Evolutionary conservation across 148 eudicot genomes (phyloP).

Genomic region (Vaccinium vitisidaea): DNA sequence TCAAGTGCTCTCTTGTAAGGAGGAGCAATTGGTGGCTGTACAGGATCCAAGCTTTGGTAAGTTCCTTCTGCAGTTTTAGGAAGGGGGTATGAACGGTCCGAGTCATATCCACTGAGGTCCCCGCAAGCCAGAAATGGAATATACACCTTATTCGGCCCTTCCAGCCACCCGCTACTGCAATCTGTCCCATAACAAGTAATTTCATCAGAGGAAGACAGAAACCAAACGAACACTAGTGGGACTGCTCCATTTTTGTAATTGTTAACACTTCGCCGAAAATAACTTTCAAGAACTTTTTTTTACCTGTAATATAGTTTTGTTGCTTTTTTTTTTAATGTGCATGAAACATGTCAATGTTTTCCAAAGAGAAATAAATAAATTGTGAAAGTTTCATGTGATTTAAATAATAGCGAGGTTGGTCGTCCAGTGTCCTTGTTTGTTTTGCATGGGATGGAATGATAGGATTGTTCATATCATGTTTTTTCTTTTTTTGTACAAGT

Average conservation of each 20-base stretch:
- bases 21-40: conserved; percentile 97
- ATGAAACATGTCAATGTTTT: background rate
- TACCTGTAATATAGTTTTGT: background rate
- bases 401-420: too few relatives aligned
- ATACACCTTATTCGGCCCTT: conserved; percentile 77
- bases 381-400: background rate
- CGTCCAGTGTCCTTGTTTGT: too few relatives aligned
- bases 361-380: background rate
- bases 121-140: conserved; percentile 99
- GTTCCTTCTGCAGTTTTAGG: conserved; percentile 71
- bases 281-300: background rate
- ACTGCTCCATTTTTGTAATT: background rate
- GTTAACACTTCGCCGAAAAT: background rate
- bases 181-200: conserved; percentile 38
- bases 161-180: conserved; percentile 96
- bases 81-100: conserved; percentile 92
- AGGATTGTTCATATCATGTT: too few relatives aligned
- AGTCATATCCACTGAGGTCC: conserved; percentile 90
- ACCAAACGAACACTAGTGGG: background rate
- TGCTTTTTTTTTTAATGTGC: background rate
- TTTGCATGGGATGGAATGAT: too few relatives aligned
- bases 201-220: conserved; percentile 7
- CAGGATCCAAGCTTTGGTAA: conserved; percentile 83
- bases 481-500: too few relatives aligned
- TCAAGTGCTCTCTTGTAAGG: conserved; percentile 95